Percentiles rank a stretch among this genome's conserved stretches.
Evolutionary conservation across 768 basidiomycete species (phyloP).

Genomic region (Lentinula edodes): DNA sequence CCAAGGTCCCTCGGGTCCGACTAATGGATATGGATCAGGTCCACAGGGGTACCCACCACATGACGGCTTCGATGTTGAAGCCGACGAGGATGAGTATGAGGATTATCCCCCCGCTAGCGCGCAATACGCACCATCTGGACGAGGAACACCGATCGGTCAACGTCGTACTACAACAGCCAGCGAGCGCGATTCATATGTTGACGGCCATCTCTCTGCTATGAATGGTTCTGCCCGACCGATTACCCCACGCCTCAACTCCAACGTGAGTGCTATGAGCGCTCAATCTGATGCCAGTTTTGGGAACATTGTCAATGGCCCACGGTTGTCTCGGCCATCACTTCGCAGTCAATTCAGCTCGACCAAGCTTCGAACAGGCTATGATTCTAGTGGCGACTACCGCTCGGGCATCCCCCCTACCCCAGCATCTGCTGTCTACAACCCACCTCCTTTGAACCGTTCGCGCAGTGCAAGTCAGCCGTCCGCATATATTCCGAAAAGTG

Average conservation of each 20-base stretch:
- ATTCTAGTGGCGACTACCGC: constrained; percentile 33
- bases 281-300: constrained; percentile 42
- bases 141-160: constrained; percentile 65
- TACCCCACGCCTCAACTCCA: constrained; percentile 43
- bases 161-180: constrained; percentile 56
- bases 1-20: neutral
- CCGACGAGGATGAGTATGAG: constrained; percentile 70
- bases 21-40: constrained; percentile 20
- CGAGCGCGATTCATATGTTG: constrained; percentile 58
- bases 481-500: constrained; percentile 55
- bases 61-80: constrained; percentile 69
- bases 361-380: constrained; percentile 48
- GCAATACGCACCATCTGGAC: constrained; percentile 46
- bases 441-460: constrained; percentile 45
- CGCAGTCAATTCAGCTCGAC: constrained; percentile 71
- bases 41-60: constrained; percentile 55
- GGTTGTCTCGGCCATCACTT: constrained; percentile 35
- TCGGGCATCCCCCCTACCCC: constrained; percentile 23
- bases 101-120: constrained; percentile 55
- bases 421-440: constrained; percentile 14
- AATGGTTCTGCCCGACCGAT: constrained; percentile 30
- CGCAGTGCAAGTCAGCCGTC: constrained; percentile 79
- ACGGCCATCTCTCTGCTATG: constrained; percentile 39
- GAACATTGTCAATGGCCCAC: constrained; percentile 17
- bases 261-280: constrained; percentile 28